Conservation (phyloP, 1,139 yeast genomes). For the Yamadazyma jaroonii region DNA sequence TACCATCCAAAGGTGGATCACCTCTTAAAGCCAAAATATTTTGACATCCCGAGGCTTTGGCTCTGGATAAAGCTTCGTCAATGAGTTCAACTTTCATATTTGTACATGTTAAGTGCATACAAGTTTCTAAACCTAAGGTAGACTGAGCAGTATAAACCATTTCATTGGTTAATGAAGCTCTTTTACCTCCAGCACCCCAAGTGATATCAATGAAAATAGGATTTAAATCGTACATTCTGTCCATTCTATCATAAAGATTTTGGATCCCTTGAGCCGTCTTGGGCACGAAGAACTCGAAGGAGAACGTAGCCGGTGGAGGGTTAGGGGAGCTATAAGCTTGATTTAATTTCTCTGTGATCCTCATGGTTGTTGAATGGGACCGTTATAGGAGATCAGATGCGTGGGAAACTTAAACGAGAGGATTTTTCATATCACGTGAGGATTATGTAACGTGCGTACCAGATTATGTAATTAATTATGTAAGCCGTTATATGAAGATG, state of each 20-base stretch:
- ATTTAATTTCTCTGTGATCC: conserved; percentile 50
- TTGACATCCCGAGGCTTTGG: conserved; percentile 90
- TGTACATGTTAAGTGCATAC: conserved; percentile 97
- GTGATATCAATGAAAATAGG: conserved; percentile 95
- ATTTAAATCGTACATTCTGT: conserved; percentile 89
- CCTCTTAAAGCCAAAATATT: conserved; percentile 85
- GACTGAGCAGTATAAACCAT: conserved; percentile 91
- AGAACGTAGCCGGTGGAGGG: conserved; percentile 69
- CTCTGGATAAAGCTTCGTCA: conserved; percentile 81
- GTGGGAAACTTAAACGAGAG: conserved; percentile 1
- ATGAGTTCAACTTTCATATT: conserved; percentile 84
- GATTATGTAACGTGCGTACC: too few relatives aligned
- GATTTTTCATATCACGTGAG: too few relatives aligned
- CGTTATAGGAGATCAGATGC: not conserved
- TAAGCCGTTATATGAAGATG: too few relatives aligned
- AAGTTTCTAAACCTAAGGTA: conserved; percentile 91
- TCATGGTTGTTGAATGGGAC: conserved; percentile 33
- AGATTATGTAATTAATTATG: too few relatives aligned
- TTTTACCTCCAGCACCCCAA: conserved; percentile 97
- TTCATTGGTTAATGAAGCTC: conserved; percentile 79
- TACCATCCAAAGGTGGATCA: conserved; percentile 76
- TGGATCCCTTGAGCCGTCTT: conserved; percentile 97
- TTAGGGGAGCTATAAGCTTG: conserved; percentile 44
- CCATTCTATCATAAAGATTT: conserved; percentile 94
- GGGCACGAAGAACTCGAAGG: conserved; percentile 98